phyloP scores from a whole-genome alignment of 768 basidiomycete species.

The Hysterangium stoloniferum region DNA sequence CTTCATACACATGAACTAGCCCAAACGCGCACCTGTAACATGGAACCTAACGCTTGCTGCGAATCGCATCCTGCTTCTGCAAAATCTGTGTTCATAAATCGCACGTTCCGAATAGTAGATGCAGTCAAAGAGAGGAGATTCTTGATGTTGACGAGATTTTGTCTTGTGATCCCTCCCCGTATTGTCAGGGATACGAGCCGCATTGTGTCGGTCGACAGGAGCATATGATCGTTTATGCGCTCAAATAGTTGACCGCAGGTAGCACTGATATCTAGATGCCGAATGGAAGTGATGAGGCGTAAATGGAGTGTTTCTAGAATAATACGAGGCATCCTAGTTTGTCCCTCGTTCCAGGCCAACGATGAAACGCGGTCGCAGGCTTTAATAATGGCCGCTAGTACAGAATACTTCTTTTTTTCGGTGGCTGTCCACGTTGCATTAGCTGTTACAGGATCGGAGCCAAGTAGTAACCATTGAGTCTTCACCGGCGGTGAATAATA shows the following conservation, averaged over 20 bases:
- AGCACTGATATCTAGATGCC: conserved; percentile 3
- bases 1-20: neutral
- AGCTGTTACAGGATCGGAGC: neutral
- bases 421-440: neutral
- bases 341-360: conserved; percentile 7
- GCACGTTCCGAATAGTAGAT: neutral
- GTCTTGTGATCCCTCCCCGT: neutral
- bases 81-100: neutral
- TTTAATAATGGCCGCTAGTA: neutral
- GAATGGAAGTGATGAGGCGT: neutral
- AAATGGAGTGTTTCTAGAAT: neutral
- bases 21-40: neutral
- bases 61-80: neutral
- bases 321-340: neutral
- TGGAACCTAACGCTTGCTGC: neutral
- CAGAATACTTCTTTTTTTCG: neutral
- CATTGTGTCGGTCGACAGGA: neutral
- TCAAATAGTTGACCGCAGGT: neutral
- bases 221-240: neutral
- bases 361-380: neutral
- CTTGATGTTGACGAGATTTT: neutral
- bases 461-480: conserved; percentile 6
- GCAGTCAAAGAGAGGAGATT: neutral
- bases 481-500: neutral
- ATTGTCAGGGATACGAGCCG: neutral